Evolutionary conservation across 2,329 filamentous ascomycete species (phyloP), one percentile per base, ranked within the genome.

Genomic region (Bipolaris bicolor): DNA sequence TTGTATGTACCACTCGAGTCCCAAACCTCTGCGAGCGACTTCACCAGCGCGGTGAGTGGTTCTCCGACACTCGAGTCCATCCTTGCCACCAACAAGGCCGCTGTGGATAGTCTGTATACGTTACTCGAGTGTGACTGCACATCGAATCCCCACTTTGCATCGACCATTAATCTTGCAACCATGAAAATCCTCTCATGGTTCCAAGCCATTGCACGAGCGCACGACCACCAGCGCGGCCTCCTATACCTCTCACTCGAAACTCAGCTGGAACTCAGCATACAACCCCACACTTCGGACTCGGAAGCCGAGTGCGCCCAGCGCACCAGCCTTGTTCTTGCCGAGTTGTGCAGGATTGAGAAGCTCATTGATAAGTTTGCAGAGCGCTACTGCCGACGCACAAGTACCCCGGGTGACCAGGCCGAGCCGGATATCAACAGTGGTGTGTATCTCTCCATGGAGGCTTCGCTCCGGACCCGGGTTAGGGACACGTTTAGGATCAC

Each of bases 141-240:
- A 6, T 59, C 60, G 3, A 75, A 74, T 54, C 74, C 74, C 3
- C 73, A 76, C 58, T 76, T 73, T 62, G 75, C 72, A n/a, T 70
- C 72, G 1, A 75, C 71, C 2, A 71, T 75, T 37, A 67, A 71
- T 11, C 69, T 76, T 51, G 69, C 68, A 6, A 73, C 74, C 18
- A 65, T 65, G 36, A 75, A 76, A 52, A 70, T 76, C 22, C 67
- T 76, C n/a, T 70, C 71, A 1, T 75, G 71, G 72, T 75, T 74
- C 52, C 71, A 75, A 55, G 71, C 70, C 7, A 67, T 75, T 39
- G 72, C 72, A 11, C 67, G 72, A 9, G 59, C 63, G 6, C 67
- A 65, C 44, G 57, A 63, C 16, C 58, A 65, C 16, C 58, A 65
- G 16, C 52, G 59, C 43, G 56, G 54, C 5, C 43, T 45, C 7